Evolutionary conservation across 2,329 filamentous ascomycete species (phyloP), one percentile per base, ranked within the genome.

Genomic region (Talaromyces albobiverticillius): DNA sequence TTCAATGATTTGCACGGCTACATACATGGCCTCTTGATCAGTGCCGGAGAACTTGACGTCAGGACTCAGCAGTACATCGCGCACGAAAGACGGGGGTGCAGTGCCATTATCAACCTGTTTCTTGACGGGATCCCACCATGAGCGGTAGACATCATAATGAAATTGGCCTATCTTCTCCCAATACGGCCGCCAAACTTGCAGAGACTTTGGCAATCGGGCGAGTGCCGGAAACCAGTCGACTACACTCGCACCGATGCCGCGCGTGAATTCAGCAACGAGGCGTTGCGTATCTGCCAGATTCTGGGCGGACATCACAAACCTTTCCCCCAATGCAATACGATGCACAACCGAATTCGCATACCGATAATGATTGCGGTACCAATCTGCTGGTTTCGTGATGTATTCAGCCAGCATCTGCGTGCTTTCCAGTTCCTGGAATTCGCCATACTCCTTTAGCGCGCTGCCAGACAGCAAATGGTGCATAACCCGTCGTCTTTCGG

Each of bases 301-400:
- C 16, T 64, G 53, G 5, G 56, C 61, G 5, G 67, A 63, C 55
- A 70, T 71, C 11, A 43, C 41, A n/a, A 31, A 59, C n/a, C 64
- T 62, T 48, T 71, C 63, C 4, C 67, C 70, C 3, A 71, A 60
- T 9, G 64, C 65, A 43, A 75, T 70, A 10, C 67, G 66, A 58
- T 71, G 62, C 13, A 75, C 62, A 14, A 75, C 67, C 1, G 68
- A 67, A 53, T 69, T 71, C 13, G 71, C 64, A 58, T 73, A 76
- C n/a, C 71, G 69, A 57, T 72, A 73, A 52, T 75, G 69, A 51
- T 75, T 71, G 5, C 57, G 55, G 50, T 70, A 74, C 73, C 73
- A 76, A 5, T 53, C 41, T 14, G 61, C 14, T 1, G 73, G 72
- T 36, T 69, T 56, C 18, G 59, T 53, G 1, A 72, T 53, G 54